These are phyloP conservation scores for Blastomyces parvus DNA, from an alignment of 2,329 filamentous ascomycete species.

Conservation along the genomic window DNA sequence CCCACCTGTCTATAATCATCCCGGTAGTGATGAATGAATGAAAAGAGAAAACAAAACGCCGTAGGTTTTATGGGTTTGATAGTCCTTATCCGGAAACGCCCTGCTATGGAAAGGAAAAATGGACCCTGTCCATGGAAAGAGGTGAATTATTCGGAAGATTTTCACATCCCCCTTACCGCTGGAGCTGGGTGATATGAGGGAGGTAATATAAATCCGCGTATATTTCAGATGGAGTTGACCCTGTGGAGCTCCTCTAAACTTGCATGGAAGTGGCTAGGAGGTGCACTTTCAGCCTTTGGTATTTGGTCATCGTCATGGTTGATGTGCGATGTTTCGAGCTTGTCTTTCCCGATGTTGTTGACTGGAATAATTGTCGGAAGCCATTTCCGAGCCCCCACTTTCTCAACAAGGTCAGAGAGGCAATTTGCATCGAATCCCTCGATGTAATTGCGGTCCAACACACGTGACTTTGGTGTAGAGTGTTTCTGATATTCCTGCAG, in stretches of 20 bases:
- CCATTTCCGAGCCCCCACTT: conserved; percentile 17
- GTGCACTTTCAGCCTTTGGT: conserved; percentile 9
- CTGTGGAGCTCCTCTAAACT: conserved; percentile 7
- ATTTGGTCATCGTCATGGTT: conserved; percentile 3
- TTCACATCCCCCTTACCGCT: not conserved
- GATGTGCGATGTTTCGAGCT: not conserved
- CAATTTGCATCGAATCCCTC: conserved; percentile 19
- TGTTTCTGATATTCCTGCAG: conserved; percentile 66
- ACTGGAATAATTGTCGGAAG: conserved; percentile 7
- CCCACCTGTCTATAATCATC: not conserved
- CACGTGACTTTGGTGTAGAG: conserved; percentile 42
- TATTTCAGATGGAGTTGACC: conserved; percentile 3
- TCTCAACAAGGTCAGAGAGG: conserved; percentile 17
- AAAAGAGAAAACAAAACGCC: not conserved
- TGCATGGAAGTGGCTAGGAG: conserved; percentile 4
- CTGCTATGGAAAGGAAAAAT: not conserved
- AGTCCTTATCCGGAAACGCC: not conserved
- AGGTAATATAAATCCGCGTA: not conserved
- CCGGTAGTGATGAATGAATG: not conserved
- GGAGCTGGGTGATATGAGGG: not conserved
- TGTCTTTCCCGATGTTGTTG: not conserved
- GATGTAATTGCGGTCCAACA: conserved; percentile 25
- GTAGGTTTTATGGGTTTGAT: not conserved
- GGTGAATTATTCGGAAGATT: not conserved
- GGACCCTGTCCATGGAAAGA: not conserved